Conservation (phyloP, 2,329 filamentous ascomycete genomes). For the Phyllosticta citrichinensis region DNA sequence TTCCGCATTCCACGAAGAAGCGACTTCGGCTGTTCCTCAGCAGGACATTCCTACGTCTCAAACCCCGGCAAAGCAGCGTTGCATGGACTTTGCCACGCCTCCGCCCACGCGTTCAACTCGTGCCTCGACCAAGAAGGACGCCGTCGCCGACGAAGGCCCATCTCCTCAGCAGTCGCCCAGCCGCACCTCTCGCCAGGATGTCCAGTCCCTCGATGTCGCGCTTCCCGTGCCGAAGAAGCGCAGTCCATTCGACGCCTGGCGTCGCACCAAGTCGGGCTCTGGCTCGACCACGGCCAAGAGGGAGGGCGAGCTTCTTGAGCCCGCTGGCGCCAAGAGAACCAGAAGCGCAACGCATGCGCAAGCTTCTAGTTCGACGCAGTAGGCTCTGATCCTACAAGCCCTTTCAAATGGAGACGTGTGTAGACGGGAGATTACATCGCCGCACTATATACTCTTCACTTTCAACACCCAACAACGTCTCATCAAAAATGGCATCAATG, state of each 20-base stretch:
- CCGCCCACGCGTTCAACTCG: constrained; percentile 52
- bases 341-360: constrained; percentile 22
- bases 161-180: constrained; percentile 13
- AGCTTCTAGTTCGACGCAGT: constrained; percentile 12
- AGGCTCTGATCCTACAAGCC: not conserved
- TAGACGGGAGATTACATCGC: not conserved
- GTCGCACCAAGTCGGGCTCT: constrained; percentile 46
- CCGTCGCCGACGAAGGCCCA: constrained; percentile 23
- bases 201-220: constrained; percentile 7
- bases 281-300: constrained; percentile 19
- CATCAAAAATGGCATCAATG: not conserved
- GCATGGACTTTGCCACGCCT: constrained; percentile 23
- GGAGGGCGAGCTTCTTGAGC: constrained; percentile 21
- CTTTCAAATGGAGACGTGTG: not conserved
- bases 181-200: not conserved
- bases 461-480: not conserved
- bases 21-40: not conserved
- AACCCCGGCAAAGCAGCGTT: constrained; percentile 35
- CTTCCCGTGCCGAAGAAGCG: constrained; percentile 20
- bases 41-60: constrained; percentile 27
- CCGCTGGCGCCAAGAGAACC: constrained; percentile 21
- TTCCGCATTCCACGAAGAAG: constrained; percentile 13
- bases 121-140: constrained; percentile 40
- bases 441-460: not conserved
- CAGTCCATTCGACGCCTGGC: constrained; percentile 60